Percentiles rank a stretch among this genome's conserved stretches.
These are phyloP conservation scores for Buxus sempervirens DNA, from an alignment of 164 flowering plant species.

Conservation along the genomic window DNA sequence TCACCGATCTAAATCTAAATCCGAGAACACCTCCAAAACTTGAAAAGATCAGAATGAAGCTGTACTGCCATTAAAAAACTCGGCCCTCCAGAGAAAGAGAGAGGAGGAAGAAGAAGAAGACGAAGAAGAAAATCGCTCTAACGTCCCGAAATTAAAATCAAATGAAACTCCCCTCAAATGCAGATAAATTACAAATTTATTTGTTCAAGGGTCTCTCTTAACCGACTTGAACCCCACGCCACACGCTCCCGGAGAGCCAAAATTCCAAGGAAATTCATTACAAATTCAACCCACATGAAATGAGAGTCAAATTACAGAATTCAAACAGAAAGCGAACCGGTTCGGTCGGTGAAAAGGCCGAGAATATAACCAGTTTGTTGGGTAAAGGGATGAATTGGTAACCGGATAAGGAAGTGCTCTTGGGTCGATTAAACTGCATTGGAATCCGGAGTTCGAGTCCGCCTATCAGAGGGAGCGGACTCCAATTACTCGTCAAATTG, in stretches of 20 bases:
- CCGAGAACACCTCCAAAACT: background rate
- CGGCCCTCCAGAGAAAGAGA: conserved; percentile 16
- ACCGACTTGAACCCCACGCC: background rate
- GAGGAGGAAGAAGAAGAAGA: background rate
- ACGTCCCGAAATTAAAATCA: conserved; percentile 24
- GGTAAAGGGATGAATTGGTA: background rate
- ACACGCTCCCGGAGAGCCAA: background rate
- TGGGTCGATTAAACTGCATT: conserved; percentile 21
- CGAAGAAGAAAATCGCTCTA: conserved; percentile 2
- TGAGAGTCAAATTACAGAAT: conserved; percentile 24
- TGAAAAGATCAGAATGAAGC: no score
- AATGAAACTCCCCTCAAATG: conserved; percentile 13
- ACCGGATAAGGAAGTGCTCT: conserved; percentile 23
- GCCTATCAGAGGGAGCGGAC: conserved; percentile 38
- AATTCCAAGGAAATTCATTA: conserved; percentile 32
- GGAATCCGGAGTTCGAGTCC: conserved; percentile 26
- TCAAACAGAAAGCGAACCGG: conserved; percentile 18
- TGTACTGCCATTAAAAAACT: conserved; percentile 3
- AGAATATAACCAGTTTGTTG: conserved; percentile 23
- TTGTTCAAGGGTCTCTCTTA: no score
- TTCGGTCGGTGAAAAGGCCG: conserved; percentile 19
- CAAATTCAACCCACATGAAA: conserved; percentile 35
- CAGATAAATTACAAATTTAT: background rate
- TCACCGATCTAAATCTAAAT: conserved; percentile 2
- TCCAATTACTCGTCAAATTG: conserved; percentile 23